Conservation (phyloP, 768 basidiomycete species). For the Auricularia heimuer region DNA sequence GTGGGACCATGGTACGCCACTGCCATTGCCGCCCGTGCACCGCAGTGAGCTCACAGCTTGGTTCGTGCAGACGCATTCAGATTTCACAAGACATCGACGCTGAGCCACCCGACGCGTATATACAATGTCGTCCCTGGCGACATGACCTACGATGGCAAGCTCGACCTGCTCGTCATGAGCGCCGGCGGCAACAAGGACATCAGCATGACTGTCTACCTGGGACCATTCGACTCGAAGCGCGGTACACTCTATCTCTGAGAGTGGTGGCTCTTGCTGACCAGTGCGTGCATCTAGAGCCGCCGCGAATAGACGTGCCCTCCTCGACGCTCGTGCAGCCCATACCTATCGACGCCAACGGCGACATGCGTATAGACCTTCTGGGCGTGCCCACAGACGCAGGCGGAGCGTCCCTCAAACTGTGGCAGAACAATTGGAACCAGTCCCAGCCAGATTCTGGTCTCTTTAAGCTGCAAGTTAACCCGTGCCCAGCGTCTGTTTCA, state of each 20-base stretch:
- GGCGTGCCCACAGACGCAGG: constrained; percentile 38
- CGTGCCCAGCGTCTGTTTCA: neutral
- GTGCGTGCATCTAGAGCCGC: constrained; percentile 20
- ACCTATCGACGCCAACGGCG: constrained; percentile 75
- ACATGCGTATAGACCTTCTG: constrained; percentile 82
- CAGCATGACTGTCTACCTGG: constrained; percentile 63
- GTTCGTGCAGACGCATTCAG: constrained; percentile 44
- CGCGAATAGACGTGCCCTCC: constrained; percentile 32
- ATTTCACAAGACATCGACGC: constrained; percentile 40
- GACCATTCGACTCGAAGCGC: constrained; percentile 21
- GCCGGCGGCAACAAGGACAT: constrained; percentile 41
- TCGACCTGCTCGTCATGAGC: constrained; percentile 87
- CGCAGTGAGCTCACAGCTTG: constrained; percentile 4
- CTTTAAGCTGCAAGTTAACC: constrained; percentile 53
- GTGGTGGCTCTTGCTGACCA: neutral
- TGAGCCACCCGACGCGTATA: constrained; percentile 48
- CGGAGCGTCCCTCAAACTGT: constrained; percentile 44
- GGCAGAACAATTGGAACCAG: constrained; percentile 73
- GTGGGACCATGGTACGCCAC: constrained; percentile 67
- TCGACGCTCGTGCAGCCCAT: constrained; percentile 75
- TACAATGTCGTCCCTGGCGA: constrained; percentile 88
- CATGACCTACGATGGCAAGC: constrained; percentile 82
- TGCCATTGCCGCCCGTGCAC: constrained; percentile 4
- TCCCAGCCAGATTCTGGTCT: constrained; percentile 39
- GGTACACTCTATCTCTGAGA: neutral